These are phyloP conservation scores for Apiotrichum porosum DNA, from an alignment of 1,284 basidiomycete genomes.

Conservation along the genomic window DNA sequence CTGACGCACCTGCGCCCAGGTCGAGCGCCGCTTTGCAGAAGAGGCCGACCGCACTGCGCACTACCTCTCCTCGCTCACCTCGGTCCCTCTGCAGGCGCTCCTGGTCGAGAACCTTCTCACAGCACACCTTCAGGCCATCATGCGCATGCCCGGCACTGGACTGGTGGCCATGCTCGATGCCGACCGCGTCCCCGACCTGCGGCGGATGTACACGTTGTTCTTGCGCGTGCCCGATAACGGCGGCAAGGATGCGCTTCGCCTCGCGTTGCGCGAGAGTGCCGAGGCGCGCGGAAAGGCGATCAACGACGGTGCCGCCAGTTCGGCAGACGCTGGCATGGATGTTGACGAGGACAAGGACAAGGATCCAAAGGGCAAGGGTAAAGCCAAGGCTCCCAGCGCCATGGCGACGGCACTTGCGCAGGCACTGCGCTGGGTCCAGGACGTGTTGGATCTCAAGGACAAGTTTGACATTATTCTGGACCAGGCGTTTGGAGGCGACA, in stretches of 20 bases:
- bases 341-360: conserved; percentile 40
- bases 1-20: conserved; percentile 58
- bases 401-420: conserved; percentile 40
- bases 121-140: conserved; percentile 67
- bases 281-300: conserved; percentile 72
- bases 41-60: conserved; percentile 85
- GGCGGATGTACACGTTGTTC: conserved; percentile 76
- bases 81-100: conserved; percentile 64
- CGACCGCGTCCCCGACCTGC: conserved; percentile 71
- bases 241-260: conserved; percentile 64
- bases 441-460: conserved; percentile 86
- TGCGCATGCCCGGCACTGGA: conserved; percentile 79
- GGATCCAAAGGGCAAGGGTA: conserved; percentile 58
- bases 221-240: conserved; percentile 57
- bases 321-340: conserved; percentile 31
- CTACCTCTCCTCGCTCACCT: conserved; percentile 77
- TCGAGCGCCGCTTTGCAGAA: conserved; percentile 72
- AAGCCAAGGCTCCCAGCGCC: conserved; percentile 50
- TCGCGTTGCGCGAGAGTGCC: conserved; percentile 70
- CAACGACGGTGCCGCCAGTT: conserved; percentile 56
- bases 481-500: conserved; percentile 66
- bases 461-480: conserved; percentile 76
- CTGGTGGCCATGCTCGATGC: conserved; percentile 82
- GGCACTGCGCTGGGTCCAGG: conserved; percentile 92
- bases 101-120: conserved; percentile 74